Percentiles rank a stretch among this genome's conserved stretches.
phyloP scores from a whole-genome alignment of 768 basidiomycete genomes.

The Leccinum sublutescens region DNA sequence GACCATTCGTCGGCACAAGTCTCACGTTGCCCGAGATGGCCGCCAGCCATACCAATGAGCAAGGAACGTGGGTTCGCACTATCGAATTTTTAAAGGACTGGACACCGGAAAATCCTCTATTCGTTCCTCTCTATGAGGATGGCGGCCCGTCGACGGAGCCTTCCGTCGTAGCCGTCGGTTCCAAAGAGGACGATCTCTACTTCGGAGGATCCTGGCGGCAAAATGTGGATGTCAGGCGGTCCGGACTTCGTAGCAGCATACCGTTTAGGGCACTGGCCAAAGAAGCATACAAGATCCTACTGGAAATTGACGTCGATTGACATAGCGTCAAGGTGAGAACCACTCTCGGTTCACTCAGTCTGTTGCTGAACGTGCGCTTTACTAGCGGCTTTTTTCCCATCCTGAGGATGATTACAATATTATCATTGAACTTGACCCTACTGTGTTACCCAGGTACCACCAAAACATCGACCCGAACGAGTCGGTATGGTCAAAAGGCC shows the following conservation, averaged over 20 bases:
- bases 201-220: conserved; percentile 69
- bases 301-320: conserved; percentile 47
- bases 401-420: conserved; percentile 62
- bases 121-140: conserved; percentile 66
- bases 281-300: conserved; percentile 66
- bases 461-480: too few relatives aligned
- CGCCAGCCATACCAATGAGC: conserved; percentile 57
- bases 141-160: conserved; percentile 6
- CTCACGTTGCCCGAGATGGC: conserved; percentile 34
- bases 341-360: neutral
- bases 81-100: conserved; percentile 76
- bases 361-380: conserved; percentile 2
- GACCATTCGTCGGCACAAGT: conserved; percentile 60
- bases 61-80: conserved; percentile 79
- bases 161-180: conserved; percentile 28
- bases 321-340: conserved; percentile 59
- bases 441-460: too few relatives aligned
- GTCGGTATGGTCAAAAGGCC: too few relatives aligned
- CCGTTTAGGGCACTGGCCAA: conserved; percentile 69
- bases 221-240: conserved; percentile 69
- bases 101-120: conserved; percentile 75
- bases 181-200: conserved; percentile 63
- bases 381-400: conserved; percentile 80
- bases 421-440: too few relatives aligned
- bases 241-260: conserved; percentile 73